Base-by-base conservation (phyloP, 2,329 filamentous ascomycete genomes). In the Fusarium marasasianum region DNA sequence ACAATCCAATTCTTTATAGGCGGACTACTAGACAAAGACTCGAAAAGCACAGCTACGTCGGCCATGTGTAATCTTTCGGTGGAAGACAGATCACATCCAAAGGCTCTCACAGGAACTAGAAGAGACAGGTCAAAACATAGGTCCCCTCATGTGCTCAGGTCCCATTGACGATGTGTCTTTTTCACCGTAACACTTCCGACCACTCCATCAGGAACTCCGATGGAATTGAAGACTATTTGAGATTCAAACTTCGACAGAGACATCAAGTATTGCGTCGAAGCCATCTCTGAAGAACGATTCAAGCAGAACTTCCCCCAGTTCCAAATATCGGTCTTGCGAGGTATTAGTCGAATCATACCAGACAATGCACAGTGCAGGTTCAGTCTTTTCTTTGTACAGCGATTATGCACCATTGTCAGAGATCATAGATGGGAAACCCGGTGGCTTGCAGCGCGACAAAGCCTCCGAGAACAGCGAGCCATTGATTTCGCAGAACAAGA, bases 341-440 rank as follows among this genome's bases (percentile, higher is more conserved):
- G 38, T 7, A 18, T 6, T 18, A 55, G 55, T 5, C 37, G 6
- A 47, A 22, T 29, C 18, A 47, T 10, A 12, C 5, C 44, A 24
- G 8, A 6, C 5, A 18, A 14, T 5, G 8, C 3, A n/a, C 11
- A n/a, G 14, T 1, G 10, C 20, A 3, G 35, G 6, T 9, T 11
- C 40, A 4, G 20, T 41, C 1, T 33, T 12, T 4, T 35, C 15
- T 13, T 26, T 22, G 13, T 37, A 60, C 35, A 43, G 31, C n/a
- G 24, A 43, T 1, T 38, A 60, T 10, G 8, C 18, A 0, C 12
- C 18, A 7, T 22, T 63, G 7, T 18, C 37, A 4, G 37, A 22
- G 2, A 5, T 43, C 4, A 50, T 20, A 0, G 20, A 43, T 10
- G 43, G 29, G 5, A 60, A 43, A 12, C 29, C 54, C 12, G 44